Conservation (phyloP, 1,284 basidiomycete species). For the Ganoderma meredithae region DNA sequence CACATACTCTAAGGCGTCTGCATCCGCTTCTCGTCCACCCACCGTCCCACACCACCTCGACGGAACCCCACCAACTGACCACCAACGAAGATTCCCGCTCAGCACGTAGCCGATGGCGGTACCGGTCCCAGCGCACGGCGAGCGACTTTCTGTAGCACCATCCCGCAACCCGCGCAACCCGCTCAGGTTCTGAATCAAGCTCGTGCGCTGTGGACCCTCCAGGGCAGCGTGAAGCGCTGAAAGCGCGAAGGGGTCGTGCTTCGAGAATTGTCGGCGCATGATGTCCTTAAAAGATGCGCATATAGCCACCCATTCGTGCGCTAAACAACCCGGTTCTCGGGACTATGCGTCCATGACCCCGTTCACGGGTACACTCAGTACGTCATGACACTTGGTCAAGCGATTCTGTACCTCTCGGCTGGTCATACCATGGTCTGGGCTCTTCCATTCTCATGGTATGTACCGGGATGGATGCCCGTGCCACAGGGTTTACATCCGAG, state of each 20-base stretch:
- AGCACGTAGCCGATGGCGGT: not conserved
- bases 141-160: not conserved
- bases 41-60: constrained; percentile 1
- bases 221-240: constrained; percentile 1
- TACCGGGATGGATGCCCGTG: constrained; percentile 34
- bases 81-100: not conserved
- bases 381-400: constrained; percentile 4
- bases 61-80: not conserved
- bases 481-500: constrained; percentile 31
- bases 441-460: constrained; percentile 44
- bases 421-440: constrained; percentile 34
- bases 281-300: not conserved
- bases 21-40: not conserved
- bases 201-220: not conserved
- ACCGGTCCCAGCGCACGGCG: not conserved
- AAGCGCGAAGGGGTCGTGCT: not conserved
- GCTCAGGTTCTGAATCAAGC: not conserved
- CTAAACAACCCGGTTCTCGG: not conserved
- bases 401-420: constrained; percentile 16
- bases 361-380: not conserved
- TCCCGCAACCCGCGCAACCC: not conserved
- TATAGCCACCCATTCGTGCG: not conserved
- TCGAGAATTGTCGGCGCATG: not conserved
- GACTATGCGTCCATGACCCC: not conserved
- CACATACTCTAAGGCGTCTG: constrained; percentile 5